Base-by-base conservation (phyloP, 1,284 basidiomycete genomes). In the Puccinia novopanici region DNA sequence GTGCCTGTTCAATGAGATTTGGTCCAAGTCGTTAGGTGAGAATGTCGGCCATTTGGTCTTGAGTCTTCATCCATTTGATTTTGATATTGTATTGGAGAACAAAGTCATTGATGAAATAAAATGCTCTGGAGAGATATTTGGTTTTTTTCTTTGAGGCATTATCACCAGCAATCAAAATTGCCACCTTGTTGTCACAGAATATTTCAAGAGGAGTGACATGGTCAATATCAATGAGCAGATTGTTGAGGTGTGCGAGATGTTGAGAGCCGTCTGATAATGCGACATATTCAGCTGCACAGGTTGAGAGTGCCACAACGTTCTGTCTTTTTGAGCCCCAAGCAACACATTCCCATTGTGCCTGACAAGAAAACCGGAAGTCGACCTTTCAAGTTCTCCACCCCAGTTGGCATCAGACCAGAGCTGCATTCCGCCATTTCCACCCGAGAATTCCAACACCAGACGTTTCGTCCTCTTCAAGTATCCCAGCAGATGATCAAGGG, bases 41-140 rank as follows among this genome's bases (percentile, higher is more conserved):
- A n/a, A n/a, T n/a, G n/a, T n/a, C n/a, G n/a, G n/a, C n/a, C n/a
- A n/a, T n/a, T n/a, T n/a, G n/a, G n/a, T n/a, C n/a, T n/a, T n/a
- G n/a, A n/a, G n/a, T 45, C 42, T 45, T 45, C 42, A 8, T 45
- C 8, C 8, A 8, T 45, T 45, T 45, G 15, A 15, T 45, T 45
- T 45, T 15, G 15, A 8, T 45, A 45, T 45, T 45, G 19, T 75
- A n/a, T 48, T 61, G 15, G 2, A 40, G 3, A 10, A 75, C 24
- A 42, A 59, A 57, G 24, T 75, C 57, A 48, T 75, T 61, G 6
- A 75, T 61, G 37, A 75, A 75, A 13, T 42, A 75, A 27, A 75
- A 75, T 0, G 52, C 73, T 0, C 73, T 0, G 12, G 10, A 22
- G 37, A 75, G 17, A 48, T 75, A 61, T 59, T 27, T 40, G 6